A percentile compares a stretch with the other conserved stretches of the same genome.
Conservation (phyloP, 2,329 filamentous ascomycete genomes). For the Lecanicillium sp. region DNA sequence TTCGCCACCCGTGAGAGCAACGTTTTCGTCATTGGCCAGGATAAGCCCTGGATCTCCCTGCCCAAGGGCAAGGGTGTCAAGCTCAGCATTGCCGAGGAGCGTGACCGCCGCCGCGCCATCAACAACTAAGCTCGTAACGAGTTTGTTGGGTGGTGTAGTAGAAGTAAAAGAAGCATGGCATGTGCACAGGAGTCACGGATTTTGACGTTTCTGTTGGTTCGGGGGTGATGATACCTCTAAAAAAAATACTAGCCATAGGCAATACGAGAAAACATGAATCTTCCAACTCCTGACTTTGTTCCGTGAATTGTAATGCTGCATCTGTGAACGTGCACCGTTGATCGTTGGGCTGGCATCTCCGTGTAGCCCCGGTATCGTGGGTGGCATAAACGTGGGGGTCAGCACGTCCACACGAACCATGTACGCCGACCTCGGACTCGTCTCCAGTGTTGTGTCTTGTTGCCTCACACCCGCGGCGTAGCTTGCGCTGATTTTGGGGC, state of each 20-base stretch:
- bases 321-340: neutral
- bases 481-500: too few relatives aligned
- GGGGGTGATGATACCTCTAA: slow-evolving; percentile 16
- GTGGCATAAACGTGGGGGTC: slow-evolving; percentile 5
- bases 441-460: too few relatives aligned
- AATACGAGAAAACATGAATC: slow-evolving; percentile 33
- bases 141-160: slow-evolving; percentile 9
- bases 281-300: slow-evolving; percentile 11
- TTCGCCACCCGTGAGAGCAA: slow-evolving; percentile 99
- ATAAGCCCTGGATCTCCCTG: slow-evolving; percentile 99
- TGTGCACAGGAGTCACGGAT: slow-evolving; percentile 36
- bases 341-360: neutral
- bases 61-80: slow-evolving; percentile 99
- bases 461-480: too few relatives aligned
- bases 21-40: slow-evolving; percentile 97
- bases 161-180: slow-evolving; percentile 27
- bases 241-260: slow-evolving; percentile 30
- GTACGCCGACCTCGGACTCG: slow-evolving; percentile 3
- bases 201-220: slow-evolving; percentile 31
- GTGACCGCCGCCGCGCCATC: slow-evolving; percentile 86
- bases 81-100: slow-evolving; percentile 98
- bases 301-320: neutral
- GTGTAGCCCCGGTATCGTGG: neutral
- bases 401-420: neutral
- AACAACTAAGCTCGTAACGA: slow-evolving; percentile 39